A percentile compares a stretch with the other conserved stretches of the same genome.
Conservation (phyloP, 257 asterid species). For the Solanum medicagineum region DNA sequence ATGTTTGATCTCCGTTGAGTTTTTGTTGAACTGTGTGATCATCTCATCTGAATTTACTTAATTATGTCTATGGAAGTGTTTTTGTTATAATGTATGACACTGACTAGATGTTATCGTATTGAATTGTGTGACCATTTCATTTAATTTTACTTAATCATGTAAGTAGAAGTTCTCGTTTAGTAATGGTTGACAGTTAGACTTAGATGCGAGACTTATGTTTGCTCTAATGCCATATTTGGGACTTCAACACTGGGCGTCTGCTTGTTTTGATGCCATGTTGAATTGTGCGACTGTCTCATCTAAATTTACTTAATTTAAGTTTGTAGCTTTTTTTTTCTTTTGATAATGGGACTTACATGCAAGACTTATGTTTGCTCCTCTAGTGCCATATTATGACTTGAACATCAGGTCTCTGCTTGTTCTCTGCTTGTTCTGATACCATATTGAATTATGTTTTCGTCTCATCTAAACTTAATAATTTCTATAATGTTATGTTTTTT, state of each 20-base stretch:
- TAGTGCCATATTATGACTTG: not conserved
- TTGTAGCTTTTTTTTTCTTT: no score
- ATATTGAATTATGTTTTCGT: not conserved
- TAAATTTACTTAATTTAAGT: not conserved
- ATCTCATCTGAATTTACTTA: not conserved
- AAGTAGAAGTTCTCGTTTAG: not conserved
- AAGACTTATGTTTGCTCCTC: not conserved
- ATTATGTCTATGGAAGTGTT: not conserved
- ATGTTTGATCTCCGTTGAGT: slow-evolving; percentile 14
- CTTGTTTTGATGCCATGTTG: not conserved
- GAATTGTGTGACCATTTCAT: not conserved
- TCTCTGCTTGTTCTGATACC: not conserved
- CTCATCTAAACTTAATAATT: no score
- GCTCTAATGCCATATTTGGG: not conserved
- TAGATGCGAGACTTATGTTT: not conserved
- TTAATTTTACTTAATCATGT: not conserved
- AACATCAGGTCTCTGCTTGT: not conserved
- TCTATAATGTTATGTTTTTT: no score
- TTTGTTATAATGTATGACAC: not conserved
- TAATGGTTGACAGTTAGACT: not conserved
- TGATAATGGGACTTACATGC: not conserved
- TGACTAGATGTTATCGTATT: not conserved
- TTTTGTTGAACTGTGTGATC: slow-evolving; percentile 4
- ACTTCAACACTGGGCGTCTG: not conserved
- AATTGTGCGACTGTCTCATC: not conserved